Base-by-base conservation (phyloP, 495 filamentous ascomycete genomes). In the Penicillium alfredii region DNA sequence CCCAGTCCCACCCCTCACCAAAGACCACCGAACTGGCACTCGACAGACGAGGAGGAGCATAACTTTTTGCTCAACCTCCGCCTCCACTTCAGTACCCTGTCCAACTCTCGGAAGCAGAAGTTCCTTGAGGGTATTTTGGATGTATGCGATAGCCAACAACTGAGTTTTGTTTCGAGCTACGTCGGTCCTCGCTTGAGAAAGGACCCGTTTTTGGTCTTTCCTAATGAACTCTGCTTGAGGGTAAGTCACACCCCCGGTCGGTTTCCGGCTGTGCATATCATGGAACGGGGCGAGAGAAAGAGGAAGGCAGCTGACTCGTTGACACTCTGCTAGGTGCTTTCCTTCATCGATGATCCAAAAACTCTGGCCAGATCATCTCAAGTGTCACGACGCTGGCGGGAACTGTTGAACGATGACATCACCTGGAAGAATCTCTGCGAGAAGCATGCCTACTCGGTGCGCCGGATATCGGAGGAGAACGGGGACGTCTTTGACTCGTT, bases 351-450 rank as follows among this genome's bases (percentile, higher is more conserved):
- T 49, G 90, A 97, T 47, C 86, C 90, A 0, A 87, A 85, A 56
- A 89, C 92, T 3, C 76, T 98, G 11, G 89, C 87, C 19, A 74
- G 92, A 56, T 81, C 92, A 27, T 93, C 88, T 23, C 90, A 96
- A 58, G 92, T 97, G 19, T 97, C 90, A 30, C 75, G 77, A 29
- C 74, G 87, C 45, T 98, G 92, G 92, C 76, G 83, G n/a, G 86
- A 94, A 52, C 70, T 98, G 3, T 66, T 97, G 27, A 88, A 81
- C 49, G 92, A 98, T 51, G 92, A 98, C 63, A 88, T 94, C 56
- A 94, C 93, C 2, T 98, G 92, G 92, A 95, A 94, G 71, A 84
- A 87, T 13, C 71, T 97, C 11, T 96, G 88, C 55, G 86, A 93
- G 35, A 94, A 93, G 59, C 87, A 93, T 58, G 86, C 65, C 11